Conservation (phyloP, 768 basidiomycete genomes). For the Exsudoporus frostii region DNA sequence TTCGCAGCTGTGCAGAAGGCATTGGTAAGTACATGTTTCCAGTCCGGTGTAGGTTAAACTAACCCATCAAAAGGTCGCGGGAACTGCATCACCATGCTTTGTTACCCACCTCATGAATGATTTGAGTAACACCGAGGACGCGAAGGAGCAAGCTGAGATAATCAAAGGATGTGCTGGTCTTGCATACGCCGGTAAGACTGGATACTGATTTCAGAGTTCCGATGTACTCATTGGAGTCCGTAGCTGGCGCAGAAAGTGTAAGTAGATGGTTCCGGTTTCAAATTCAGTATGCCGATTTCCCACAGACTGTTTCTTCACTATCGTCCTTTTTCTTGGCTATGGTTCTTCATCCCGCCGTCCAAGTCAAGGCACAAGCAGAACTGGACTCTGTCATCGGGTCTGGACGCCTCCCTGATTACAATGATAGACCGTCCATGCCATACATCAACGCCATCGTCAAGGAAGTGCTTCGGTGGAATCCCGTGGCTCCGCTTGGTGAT, state of each 20-base stretch:
- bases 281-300: background rate
- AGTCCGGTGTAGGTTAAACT: background rate
- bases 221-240: conserved; percentile 1
- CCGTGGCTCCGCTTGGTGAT: conserved; percentile 33
- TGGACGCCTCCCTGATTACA: conserved; percentile 32
- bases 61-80: conserved; percentile 14
- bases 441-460: conserved; percentile 30
- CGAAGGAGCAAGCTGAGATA: conserved; percentile 28
- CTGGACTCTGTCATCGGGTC: conserved; percentile 24
- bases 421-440: conserved; percentile 26
- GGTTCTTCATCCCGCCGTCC: conserved; percentile 27
- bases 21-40: conserved; percentile 32
- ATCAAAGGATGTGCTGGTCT: conserved; percentile 44
- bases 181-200: conserved; percentile 41
- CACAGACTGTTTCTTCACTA: conserved; percentile 29
- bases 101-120: conserved; percentile 28
- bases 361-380: conserved; percentile 30
- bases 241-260: conserved; percentile 42
- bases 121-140: conserved; percentile 7
- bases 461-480: conserved; percentile 33
- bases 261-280: background rate
- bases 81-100: conserved; percentile 32
- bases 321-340: conserved; percentile 31
- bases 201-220: background rate
- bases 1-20: conserved; percentile 36